A percentile compares a stretch with the other conserved stretches of the same genome.
These are phyloP conservation scores for Cunninghamia lanceolata DNA, from an alignment of 75 land plant species.

Conservation along the genomic window DNA sequence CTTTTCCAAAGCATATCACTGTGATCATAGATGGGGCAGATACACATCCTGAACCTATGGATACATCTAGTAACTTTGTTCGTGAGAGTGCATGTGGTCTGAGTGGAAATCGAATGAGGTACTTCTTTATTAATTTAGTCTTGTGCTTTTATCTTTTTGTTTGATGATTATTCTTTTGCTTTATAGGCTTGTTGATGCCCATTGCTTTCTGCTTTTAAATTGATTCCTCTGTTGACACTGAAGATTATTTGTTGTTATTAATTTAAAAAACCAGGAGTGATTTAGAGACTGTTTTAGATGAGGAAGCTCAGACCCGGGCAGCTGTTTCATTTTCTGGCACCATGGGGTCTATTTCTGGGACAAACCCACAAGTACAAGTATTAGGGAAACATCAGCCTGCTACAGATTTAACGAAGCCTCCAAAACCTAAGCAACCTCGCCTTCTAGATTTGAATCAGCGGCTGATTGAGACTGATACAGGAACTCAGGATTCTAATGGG, in stretches of 20 bases:
- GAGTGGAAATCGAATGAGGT: conserved; percentile 26
- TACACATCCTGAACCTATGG: background rate
- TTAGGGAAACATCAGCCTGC: conserved; percentile 38
- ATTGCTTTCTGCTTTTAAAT: background rate
- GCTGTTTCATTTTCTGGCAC: background rate
- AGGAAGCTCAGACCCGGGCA: conserved; percentile 10
- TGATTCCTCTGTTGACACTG: background rate
- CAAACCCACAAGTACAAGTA: conserved; percentile 11
- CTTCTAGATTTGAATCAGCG: conserved; percentile 14
- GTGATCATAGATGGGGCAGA: conserved; percentile 26
- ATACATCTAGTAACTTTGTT: background rate
- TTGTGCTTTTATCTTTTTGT: background rate
- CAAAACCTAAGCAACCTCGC: conserved; percentile 25
- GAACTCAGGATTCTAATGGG: conserved; percentile 1
- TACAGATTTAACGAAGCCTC: conserved; percentile 17
- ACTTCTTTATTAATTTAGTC: background rate
- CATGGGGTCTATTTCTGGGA: conserved; percentile 11
- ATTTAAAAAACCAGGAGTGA: background rate
- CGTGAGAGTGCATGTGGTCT: conserved; percentile 12
- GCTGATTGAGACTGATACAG: conserved; percentile 11
- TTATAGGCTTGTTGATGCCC: background rate
- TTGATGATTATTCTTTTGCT: background rate
- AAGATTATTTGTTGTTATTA: background rate
- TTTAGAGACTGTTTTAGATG: background rate
- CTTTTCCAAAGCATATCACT: conserved; percentile 36